Percentiles rank a stretch among this genome's conserved stretches.
Conservation (phyloP, 2,329 filamentous ascomycete species). For the Tolypocladium tropicale region DNA sequence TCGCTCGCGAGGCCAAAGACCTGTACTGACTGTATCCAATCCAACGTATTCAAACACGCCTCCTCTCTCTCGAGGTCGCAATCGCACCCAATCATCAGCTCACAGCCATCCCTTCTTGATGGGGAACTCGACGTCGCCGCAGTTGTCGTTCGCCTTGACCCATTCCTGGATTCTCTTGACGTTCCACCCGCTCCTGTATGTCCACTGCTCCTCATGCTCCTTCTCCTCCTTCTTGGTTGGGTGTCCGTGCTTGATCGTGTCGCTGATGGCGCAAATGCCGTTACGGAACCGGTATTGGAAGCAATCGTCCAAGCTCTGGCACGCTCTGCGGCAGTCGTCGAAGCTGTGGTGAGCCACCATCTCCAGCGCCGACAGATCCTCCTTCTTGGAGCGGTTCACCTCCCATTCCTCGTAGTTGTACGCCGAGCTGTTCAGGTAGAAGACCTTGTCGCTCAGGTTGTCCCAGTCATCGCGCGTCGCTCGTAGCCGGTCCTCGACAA, state of each 20-base stretch:
- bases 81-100: not conserved
- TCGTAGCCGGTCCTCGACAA: slow-evolving; percentile 29
- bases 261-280: slow-evolving; percentile 25
- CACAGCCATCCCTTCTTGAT: not conserved
- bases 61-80: not conserved
- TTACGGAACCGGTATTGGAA: slow-evolving; percentile 30
- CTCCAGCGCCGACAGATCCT: slow-evolving; percentile 24
- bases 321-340: slow-evolving; percentile 33
- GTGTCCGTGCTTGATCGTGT: slow-evolving; percentile 26
- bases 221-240: slow-evolving; percentile 20
- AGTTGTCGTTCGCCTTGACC: slow-evolving; percentile 25
- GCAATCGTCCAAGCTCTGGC: slow-evolving; percentile 25
- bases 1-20: not conserved
- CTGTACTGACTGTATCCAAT: not conserved
- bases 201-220: slow-evolving; percentile 17
- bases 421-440: slow-evolving; percentile 25
- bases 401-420: slow-evolving; percentile 20
- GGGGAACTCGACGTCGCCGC: slow-evolving; percentile 10
- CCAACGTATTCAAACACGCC: not conserved
- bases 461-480: slow-evolving; percentile 38
- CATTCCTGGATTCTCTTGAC: slow-evolving; percentile 28
- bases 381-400: slow-evolving; percentile 19
- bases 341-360: slow-evolving; percentile 29
- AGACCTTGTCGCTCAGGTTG: slow-evolving; percentile 35
- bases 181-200: slow-evolving; percentile 30